Base-by-base conservation (phyloP, 306 rosid species). In the Quercus mongolica region DNA sequence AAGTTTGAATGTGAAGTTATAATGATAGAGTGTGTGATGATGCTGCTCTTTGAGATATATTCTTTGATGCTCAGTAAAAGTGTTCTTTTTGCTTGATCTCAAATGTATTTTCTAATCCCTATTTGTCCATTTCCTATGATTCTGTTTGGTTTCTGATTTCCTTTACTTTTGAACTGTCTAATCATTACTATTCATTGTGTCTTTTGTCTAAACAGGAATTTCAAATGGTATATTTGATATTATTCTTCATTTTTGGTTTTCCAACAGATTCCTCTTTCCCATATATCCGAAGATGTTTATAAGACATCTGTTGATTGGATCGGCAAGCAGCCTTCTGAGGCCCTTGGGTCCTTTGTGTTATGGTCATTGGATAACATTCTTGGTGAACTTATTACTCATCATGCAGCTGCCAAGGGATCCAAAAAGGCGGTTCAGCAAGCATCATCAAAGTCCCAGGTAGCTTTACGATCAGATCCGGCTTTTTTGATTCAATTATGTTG, bases 221-320 rank as follows among this genome's bases (percentile, higher is more conserved):
- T 26, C 19, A 51, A 17, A 15, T 10, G 18, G 35, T 56, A 28
- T 46, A 56, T 75, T 68, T 49, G 10, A 33, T 54, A 67, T 79
- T 78, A 30, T 57, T 58, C 30, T 58, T 79, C 38, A 38, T 75
- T 58, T 78, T 58, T 78, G 33, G 70, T 76, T 76, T 30, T 28
- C 51, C 52, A 54, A 63, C 82, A 92, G 95, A 83, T 89, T 62
- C 97, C 97, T 73, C 92, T 92, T 69, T 76, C 69, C 65, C 88
- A 89, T 77, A 79, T 90, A 78, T 80, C 97, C 30, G 92, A 86
- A 70, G 79, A 84, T 69, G 80, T 90, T 46, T 90, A 85, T 74
- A 90, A 86, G 88, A 73, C 77, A 83, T 89, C 93, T 5, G 77
- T 79, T 51, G 92, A 92, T 31, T 92, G 97, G 97, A 90, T 92